Percentiles rank a stretch among this genome's conserved stretches.
These are phyloP conservation scores for Barnettozyma wickerhamii DNA, from an alignment of 805 yeast genomes.

Conservation along the genomic window DNA sequence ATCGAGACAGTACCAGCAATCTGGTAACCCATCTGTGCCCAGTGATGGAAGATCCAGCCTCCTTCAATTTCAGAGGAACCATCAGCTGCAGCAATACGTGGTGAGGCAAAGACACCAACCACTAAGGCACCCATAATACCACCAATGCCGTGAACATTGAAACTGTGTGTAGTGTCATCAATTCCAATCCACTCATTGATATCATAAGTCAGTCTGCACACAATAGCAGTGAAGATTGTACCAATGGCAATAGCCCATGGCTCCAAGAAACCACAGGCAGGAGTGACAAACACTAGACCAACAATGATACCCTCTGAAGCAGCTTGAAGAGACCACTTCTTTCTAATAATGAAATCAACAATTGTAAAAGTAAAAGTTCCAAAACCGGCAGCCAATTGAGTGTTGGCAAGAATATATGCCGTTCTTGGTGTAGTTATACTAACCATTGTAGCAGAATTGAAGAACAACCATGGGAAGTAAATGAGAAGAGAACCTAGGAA, in stretches of 20 bases:
- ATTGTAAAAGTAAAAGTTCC: conserved; percentile 89
- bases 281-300: conserved; percentile 97
- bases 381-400: conserved; percentile 83
- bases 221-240: conserved; percentile 72
- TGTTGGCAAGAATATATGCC: conserved; percentile 84
- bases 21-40: conserved; percentile 88
- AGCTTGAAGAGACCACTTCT: conserved; percentile 90
- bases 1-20: conserved; percentile 49
- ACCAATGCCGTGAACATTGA: conserved; percentile 97
- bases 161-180: conserved; percentile 89
- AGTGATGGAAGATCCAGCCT: conserved; percentile 91
- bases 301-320: conserved; percentile 92
- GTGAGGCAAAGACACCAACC: conserved; percentile 82
- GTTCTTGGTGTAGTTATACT: conserved; percentile 78
- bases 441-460: conserved; percentile 82
- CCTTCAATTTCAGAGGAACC: conserved; percentile 80
- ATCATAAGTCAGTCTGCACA: conserved; percentile 85
- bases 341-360: conserved; percentile 77
- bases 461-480: conserved; percentile 97
- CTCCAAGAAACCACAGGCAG: conserved; percentile 87
- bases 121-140: conserved; percentile 85
- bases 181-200: conserved; percentile 71
- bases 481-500: conserved; percentile 81
- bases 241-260: conserved; percentile 86
- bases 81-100: conserved; percentile 84